phyloP scores from a whole-genome alignment of 495 filamentous ascomycete species.

The Aspergillus leporis region DNA sequence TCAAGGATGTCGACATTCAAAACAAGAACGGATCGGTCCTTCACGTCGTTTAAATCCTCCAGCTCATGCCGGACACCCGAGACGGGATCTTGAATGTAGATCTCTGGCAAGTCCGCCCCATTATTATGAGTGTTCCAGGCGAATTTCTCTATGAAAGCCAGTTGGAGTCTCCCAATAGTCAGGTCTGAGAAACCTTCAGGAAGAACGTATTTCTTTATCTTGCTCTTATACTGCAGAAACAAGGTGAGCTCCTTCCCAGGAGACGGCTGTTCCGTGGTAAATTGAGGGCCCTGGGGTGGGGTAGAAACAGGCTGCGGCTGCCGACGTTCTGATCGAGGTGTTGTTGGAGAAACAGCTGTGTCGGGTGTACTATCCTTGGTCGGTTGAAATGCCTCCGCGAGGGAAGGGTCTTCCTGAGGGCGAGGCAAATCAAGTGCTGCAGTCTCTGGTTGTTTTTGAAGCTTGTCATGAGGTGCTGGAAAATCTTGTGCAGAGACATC shows the following conservation, averaged over 20 bases:
- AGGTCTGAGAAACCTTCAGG: slow-evolving; percentile 79
- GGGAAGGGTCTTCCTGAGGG: slow-evolving; percentile 33
- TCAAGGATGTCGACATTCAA: slow-evolving; percentile 94
- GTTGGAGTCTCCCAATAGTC: slow-evolving; percentile 81
- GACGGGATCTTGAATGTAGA: slow-evolving; percentile 94
- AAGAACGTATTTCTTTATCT: slow-evolving; percentile 94
- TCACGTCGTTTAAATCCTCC: slow-evolving; percentile 92
- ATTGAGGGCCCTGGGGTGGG: slow-evolving; percentile 49
- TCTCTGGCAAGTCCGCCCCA: slow-evolving; percentile 89
- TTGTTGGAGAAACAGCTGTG: slow-evolving; percentile 33
- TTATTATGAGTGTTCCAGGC: slow-evolving; percentile 97
- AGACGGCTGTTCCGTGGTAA: slow-evolving; percentile 69
- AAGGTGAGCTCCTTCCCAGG: slow-evolving; percentile 87
- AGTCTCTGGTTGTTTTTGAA: slow-evolving; percentile 39
- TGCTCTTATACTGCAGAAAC: slow-evolving; percentile 96
- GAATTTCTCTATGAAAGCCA: slow-evolving; percentile 99
- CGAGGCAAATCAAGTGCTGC: slow-evolving; percentile 38
- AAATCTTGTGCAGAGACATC: slow-evolving; percentile 40
- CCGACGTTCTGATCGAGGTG: slow-evolving; percentile 34
- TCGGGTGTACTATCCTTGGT: slow-evolving; percentile 50
- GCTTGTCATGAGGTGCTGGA: slow-evolving; percentile 57
- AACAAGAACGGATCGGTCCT: slow-evolving; percentile 89
- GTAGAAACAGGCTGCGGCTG: slow-evolving; percentile 31
- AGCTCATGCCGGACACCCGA: slow-evolving; percentile 94
- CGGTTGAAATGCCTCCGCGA: slow-evolving; percentile 45